Conservation (phyloP, 805 yeast genomes). For the Wickerhamomyces xylosicus region DNA sequence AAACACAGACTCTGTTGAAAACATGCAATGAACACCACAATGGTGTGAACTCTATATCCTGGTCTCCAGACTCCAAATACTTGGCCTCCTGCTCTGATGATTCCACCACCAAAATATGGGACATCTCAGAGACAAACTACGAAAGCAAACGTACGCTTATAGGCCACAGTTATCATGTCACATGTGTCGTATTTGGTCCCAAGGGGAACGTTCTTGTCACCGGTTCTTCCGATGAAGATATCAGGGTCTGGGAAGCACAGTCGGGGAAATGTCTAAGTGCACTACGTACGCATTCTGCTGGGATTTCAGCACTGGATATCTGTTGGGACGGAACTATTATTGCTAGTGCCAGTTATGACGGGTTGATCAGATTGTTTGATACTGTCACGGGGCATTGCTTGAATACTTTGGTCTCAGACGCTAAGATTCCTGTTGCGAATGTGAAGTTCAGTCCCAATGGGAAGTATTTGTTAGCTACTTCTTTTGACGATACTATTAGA, state of each 20-base stretch:
- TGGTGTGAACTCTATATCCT: constrained; percentile 68
- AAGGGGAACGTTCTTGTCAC: constrained; percentile 74
- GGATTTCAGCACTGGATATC: constrained; percentile 67
- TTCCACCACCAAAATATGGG: constrained; percentile 67
- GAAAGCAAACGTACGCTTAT: constrained; percentile 32
- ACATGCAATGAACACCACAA: constrained; percentile 45
- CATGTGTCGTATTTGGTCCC: constrained; percentile 54
- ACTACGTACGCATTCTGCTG: constrained; percentile 87
- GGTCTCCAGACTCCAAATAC: constrained; percentile 65
- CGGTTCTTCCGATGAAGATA: constrained; percentile 86
- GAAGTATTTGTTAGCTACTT: constrained; percentile 62
- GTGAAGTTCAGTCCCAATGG: constrained; percentile 77
- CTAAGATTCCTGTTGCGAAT: constrained; percentile 67
- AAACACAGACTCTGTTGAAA: constrained; percentile 23
- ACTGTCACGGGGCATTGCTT: constrained; percentile 84
- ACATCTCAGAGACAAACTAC: constrained; percentile 34
- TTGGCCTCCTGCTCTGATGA: constrained; percentile 87
- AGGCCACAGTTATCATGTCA: constrained; percentile 83
- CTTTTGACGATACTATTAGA: constrained; percentile 69
- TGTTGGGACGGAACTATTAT: constrained; percentile 75
- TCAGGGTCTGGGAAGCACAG: constrained; percentile 79
- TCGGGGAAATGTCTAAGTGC: constrained; percentile 66
- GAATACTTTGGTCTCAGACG: constrained; percentile 78
- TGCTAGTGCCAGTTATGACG: constrained; percentile 84
- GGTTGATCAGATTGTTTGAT: constrained; percentile 81